Percentiles rank a stretch among this genome's conserved stretches.
Conservation (phyloP, 2,329 filamentous ascomycete genomes). For the Paramyrothecium sp. region DNA sequence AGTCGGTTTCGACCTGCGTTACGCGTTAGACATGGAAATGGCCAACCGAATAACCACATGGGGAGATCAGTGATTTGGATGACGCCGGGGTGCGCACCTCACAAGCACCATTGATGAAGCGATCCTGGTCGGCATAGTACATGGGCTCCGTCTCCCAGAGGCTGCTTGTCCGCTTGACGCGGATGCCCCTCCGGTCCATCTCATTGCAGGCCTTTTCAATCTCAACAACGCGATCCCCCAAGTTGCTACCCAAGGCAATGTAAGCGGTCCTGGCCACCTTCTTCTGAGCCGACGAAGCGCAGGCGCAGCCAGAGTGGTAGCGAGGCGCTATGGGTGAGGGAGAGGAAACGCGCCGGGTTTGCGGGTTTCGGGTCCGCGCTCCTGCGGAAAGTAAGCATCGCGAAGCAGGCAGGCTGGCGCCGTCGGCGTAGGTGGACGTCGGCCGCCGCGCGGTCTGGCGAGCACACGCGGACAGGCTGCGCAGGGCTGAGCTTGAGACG, state of each 20-base stretch:
- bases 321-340: conserved; percentile 9
- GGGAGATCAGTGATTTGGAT: not conserved
- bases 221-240: conserved; percentile 80
- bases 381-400: not conserved
- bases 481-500: not conserved
- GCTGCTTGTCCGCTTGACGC: conserved; percentile 75
- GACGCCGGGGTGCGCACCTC: conserved; percentile 59
- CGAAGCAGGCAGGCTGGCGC: not conserved
- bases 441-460: not conserved
- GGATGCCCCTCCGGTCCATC: conserved; percentile 73
- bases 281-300: conserved; percentile 26
- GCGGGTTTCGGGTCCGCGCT: not conserved
- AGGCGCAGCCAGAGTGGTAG: conserved; percentile 26
- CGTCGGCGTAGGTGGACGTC: not conserved
- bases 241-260: conserved; percentile 88
- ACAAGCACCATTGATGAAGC: conserved; percentile 89
- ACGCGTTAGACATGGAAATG: not conserved
- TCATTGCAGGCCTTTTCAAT: conserved; percentile 81
- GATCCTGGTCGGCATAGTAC: conserved; percentile 88
- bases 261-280: conserved; percentile 55
- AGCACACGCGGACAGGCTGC: not conserved
- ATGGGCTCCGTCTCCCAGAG: conserved; percentile 96
- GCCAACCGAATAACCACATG: not conserved
- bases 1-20: conserved; percentile 71
- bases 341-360: not conserved